Evolutionary conservation across 176 grass and related monocot genomes (phyloP), one percentile per base, ranked within the genome.

Genomic region (Juncus inflexus): DNA sequence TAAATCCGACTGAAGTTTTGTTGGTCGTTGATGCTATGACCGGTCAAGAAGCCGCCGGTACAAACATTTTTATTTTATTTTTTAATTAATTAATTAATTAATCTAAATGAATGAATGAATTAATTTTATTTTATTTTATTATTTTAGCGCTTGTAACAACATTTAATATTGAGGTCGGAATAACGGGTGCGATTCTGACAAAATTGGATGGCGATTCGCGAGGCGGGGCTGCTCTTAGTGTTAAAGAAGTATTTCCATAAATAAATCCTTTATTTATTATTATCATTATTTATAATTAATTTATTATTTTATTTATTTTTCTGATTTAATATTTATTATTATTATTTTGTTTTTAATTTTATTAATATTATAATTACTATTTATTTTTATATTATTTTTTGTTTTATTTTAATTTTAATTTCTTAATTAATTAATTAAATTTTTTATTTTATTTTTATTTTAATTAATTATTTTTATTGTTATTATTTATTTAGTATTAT

Each of bases 21-120:
- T 83, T 99, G 73, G 94, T 99, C 28, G 94, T 99, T 66, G 94
- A 99, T 84, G 94, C 94, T 62, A 99, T 99, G 94, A 92, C 85
- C 82, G 94, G 94, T 11, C 89, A 99, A 68, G 94, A 99, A 92
- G 94, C 94, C 65, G 94, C 94, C 71, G 94, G 94, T 92, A 84
- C 70, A 52, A 47, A 5, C 4, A 6, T 47, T 6, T 47, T 47
- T 19, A 63, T 47, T 47, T 47, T 47, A 52, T 14, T 38, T 2
- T 35, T 52, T 6, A 12, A 50, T 19, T 28, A 28, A 28, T 28
- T 28, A 28, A 28, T 28, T 28, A 28, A 28, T 28, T 28, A 28
- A 28, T 28, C 1, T 28, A 28, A 28, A 39, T 58, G 19, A 15
- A 42, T 3, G 42, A 70, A 55, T 15, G 5, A 1, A 58, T 42